phyloP scores from a whole-genome alignment of 2,329 filamentous ascomycete genomes.

The Monosporascus sp. region DNA sequence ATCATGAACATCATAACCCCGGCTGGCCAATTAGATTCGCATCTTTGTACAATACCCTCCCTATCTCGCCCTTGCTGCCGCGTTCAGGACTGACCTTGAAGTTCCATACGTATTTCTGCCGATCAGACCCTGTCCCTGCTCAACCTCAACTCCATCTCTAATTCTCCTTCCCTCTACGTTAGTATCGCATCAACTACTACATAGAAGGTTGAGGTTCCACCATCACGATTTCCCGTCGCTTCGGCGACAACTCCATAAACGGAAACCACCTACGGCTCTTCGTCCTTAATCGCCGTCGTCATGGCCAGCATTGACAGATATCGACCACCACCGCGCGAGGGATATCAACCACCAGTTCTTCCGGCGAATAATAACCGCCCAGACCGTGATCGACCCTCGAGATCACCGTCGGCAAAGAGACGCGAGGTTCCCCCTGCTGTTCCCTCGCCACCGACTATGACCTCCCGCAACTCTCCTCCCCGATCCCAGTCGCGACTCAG shows the following conservation, averaged over 20 bases:
- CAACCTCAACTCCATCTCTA: no score
- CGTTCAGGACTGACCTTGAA: no score
- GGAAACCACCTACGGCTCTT: not conserved
- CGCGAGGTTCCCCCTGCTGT: constrained; percentile 56
- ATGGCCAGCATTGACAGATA: constrained; percentile 60
- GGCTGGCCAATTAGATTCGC: no score
- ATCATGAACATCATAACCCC: no score
- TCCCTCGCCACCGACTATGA: constrained; percentile 54
- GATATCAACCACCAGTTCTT: constrained; percentile 49
- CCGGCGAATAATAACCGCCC: constrained; percentile 23
- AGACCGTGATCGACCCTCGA: constrained; percentile 29
- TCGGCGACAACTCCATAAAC: constrained; percentile 4
- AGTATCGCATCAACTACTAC: not conserved
- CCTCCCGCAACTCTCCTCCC: constrained; percentile 46
- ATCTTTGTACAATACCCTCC: no score
- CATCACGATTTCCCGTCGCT: not conserved
- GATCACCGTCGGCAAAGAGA: constrained; percentile 42
- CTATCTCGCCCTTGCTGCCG: no score
- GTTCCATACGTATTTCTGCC: no score
- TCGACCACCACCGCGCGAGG: constrained; percentile 46
- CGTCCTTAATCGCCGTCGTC: constrained; percentile 8
- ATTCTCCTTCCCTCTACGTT: not conserved
- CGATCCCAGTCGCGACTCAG: constrained; percentile 36
- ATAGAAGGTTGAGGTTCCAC: not conserved
- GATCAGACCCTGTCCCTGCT: no score